Evolutionary conservation across 2,329 filamentous ascomycete species (phyloP).

Genomic region (Periglandula ipomoeae): DNA sequence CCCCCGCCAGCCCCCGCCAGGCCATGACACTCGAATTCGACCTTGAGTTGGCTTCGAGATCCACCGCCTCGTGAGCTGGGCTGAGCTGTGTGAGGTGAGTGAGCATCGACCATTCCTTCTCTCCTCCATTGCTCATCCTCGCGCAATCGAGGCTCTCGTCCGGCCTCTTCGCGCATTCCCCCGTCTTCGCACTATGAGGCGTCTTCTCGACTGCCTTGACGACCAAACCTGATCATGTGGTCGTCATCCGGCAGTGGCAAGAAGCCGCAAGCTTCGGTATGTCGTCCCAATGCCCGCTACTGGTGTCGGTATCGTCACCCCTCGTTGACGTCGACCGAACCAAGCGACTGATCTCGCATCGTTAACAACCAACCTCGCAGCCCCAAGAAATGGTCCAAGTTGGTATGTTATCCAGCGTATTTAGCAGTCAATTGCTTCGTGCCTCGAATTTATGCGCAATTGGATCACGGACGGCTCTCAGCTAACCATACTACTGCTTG

Average conservation of each 20-base stretch:
- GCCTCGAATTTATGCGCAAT: not conserved
- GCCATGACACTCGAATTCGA: too few relatives aligned
- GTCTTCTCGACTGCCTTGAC: constrained; percentile 14
- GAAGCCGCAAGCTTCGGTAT: constrained; percentile 64
- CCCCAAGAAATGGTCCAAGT: constrained; percentile 98
- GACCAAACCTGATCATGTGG: constrained; percentile 43
- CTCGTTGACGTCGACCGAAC: not conserved
- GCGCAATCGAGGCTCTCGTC: constrained; percentile 11
- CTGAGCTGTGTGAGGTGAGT: too few relatives aligned
- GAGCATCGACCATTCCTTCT: not conserved
- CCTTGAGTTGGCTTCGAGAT: too few relatives aligned
- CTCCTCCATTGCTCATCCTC: not conserved
- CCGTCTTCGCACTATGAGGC: constrained; percentile 22
- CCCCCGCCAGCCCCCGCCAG: too few relatives aligned
- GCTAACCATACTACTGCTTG: constrained; percentile 10
- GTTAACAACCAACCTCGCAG: constrained; percentile 30
- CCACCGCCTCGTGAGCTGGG: not conserved
- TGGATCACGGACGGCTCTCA: not conserved
- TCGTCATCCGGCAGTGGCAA: constrained; percentile 57
- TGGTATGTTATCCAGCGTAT: constrained; percentile 49
- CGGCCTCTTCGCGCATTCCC: constrained; percentile 16
- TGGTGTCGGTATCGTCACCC: not conserved
- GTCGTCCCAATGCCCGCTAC: constrained; percentile 12
- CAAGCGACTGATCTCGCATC: constrained; percentile 5
- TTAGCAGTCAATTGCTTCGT: not conserved